phyloP scores from a whole-genome alignment of 1,284 basidiomycete species.

The Puccinia coronata region DNA sequence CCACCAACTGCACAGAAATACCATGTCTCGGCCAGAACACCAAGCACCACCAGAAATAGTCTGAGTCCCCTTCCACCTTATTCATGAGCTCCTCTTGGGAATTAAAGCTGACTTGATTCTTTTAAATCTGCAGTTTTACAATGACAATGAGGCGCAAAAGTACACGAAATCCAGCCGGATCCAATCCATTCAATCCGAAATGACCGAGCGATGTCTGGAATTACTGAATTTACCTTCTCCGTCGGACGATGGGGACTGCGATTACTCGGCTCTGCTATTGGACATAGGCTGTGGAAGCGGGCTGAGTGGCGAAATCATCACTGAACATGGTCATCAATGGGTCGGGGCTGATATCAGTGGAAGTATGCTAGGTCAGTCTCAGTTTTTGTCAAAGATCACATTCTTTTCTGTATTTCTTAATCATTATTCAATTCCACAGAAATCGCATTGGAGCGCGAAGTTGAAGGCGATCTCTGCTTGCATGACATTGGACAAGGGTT shows the following conservation, averaged over 20 bases:
- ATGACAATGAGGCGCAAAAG: constrained; percentile 89
- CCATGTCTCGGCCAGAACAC: constrained; percentile 92
- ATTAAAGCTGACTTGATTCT: constrained; percentile 13
- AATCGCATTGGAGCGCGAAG: constrained; percentile 87
- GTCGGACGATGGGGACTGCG: neutral
- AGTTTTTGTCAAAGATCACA: neutral
- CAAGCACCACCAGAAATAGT: constrained; percentile 95
- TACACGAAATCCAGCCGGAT: constrained; percentile 95
- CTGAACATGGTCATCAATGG: constrained; percentile 92
- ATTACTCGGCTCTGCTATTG: constrained; percentile 68
- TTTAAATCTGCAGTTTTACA: constrained; percentile 85
- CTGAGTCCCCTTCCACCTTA: constrained; percentile 52
- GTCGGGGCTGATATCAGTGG: constrained; percentile 92
- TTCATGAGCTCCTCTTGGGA: neutral
- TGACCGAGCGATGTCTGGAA: constrained; percentile 94
- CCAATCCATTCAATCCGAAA: constrained; percentile 94
- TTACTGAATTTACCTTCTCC: constrained; percentile 74
- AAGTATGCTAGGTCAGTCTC: constrained; percentile 82
- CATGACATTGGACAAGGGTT: constrained; percentile 62
- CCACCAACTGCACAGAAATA: constrained; percentile 40
- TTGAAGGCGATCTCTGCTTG: constrained; percentile 77
- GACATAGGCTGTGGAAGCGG: constrained; percentile 99
- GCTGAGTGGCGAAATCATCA: constrained; percentile 92
- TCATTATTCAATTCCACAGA: constrained; percentile 63
- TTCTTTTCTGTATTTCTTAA: neutral